Percentiles rank a stretch among this genome's conserved stretches.
phyloP scores from a whole-genome alignment of 2,329 filamentous ascomycete species.

The Trichoderma citrinoviride region DNA sequence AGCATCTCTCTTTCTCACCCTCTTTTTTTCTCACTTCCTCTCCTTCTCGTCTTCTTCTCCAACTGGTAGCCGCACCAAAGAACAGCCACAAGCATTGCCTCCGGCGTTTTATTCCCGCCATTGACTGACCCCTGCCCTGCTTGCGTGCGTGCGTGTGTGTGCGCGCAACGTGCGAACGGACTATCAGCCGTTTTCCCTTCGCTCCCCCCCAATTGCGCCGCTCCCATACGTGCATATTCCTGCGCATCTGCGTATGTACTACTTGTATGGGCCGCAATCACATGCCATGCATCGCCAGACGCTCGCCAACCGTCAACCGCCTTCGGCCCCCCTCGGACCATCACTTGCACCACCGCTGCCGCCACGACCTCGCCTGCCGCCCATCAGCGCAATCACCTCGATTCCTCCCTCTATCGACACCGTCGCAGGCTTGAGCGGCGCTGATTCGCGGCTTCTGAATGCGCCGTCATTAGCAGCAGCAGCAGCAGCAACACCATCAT shows the following conservation, averaged over 20 bases:
- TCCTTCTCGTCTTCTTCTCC: background rate
- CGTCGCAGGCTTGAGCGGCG: background rate
- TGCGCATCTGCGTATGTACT: too few relatives aligned
- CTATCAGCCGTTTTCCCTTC: conserved; percentile 9
- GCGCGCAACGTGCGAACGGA: too few relatives aligned
- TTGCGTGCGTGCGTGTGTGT: background rate
- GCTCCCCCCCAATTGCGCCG: background rate
- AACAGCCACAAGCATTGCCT: background rate
- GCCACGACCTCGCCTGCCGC: conserved; percentile 15
- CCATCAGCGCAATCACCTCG: background rate
- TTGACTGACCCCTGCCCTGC: background rate
- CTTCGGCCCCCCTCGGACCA: conserved; percentile 18
- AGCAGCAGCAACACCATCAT: too few relatives aligned
- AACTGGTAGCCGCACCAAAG: background rate
- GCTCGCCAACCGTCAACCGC: conserved; percentile 14
- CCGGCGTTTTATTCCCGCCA: conserved; percentile 3
- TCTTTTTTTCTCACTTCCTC: background rate
- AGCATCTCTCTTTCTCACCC: background rate
- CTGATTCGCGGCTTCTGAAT: background rate
- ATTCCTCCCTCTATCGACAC: background rate
- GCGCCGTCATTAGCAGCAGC: background rate
- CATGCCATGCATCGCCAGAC: conserved; percentile 26
- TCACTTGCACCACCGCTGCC: conserved; percentile 5
- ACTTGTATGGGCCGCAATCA: conserved; percentile 25
- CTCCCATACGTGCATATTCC: background rate